A percentile compares a stretch with the other conserved stretches of the same genome.
Evolutionary conservation across 1,284 basidiomycete species (phyloP).

Genomic region (Porodaedalea pini): DNA sequence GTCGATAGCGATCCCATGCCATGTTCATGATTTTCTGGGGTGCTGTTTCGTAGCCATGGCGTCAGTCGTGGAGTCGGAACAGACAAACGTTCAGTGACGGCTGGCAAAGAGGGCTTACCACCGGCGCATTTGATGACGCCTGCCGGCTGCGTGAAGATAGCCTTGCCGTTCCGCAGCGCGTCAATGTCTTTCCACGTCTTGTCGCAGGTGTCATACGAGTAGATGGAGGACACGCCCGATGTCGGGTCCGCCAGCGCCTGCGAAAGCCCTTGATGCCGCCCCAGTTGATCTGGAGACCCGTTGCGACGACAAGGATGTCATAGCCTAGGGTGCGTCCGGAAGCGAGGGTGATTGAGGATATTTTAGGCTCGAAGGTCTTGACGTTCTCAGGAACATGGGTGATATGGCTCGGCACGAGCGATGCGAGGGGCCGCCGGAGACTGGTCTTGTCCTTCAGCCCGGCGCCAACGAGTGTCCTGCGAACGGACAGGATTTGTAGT

Average conservation of each 20-base stretch:
- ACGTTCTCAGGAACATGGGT: conserved; percentile 75
- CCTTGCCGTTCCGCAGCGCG: conserved; percentile 71
- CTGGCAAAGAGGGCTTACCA: conserved; percentile 41
- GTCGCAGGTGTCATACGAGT: conserved; percentile 85
- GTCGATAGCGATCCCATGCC: conserved; percentile 77
- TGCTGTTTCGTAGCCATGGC: conserved; percentile 41
- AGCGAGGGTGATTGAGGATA: conserved; percentile 70
- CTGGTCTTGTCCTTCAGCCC: conserved; percentile 72
- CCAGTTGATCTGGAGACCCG: conserved; percentile 87
- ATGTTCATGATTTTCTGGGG: conserved; percentile 96
- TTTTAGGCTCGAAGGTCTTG: conserved; percentile 69
- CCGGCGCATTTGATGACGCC: conserved; percentile 95
- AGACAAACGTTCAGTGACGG: background rate
- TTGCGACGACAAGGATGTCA: conserved; percentile 85
- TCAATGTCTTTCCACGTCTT: conserved; percentile 84
- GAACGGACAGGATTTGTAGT: conserved; percentile 12
- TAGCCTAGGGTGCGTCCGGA: conserved; percentile 76
- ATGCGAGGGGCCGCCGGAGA: conserved; percentile 64
- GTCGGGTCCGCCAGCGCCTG: conserved; percentile 74
- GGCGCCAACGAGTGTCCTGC: conserved; percentile 88
- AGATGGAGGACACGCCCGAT: conserved; percentile 91
- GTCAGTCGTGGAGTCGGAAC: background rate
- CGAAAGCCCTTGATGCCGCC: conserved; percentile 69
- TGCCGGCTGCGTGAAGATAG: conserved; percentile 96
- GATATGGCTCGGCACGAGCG: conserved; percentile 74